phyloP scores from a whole-genome alignment of 768 basidiomycete genomes.

The Terana coerulea region DNA sequence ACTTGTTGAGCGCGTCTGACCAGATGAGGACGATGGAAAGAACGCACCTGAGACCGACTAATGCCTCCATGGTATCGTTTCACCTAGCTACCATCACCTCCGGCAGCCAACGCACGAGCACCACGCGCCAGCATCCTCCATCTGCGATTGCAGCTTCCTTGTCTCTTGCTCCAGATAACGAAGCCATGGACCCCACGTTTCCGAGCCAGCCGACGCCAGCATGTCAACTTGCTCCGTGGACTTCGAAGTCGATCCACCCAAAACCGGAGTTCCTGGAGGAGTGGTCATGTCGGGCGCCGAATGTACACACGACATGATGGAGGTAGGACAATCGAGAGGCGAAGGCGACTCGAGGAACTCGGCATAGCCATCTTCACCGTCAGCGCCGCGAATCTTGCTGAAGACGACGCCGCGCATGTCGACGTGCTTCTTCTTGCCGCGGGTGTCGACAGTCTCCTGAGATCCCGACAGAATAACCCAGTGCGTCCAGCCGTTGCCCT shows the following conservation, averaged over 20 bases:
- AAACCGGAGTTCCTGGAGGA: too few species aligned
- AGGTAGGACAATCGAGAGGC: background rate
- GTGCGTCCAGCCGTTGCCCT: conserved; percentile 15
- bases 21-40: too few species aligned
- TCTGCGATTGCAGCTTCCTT: conserved; percentile 7
- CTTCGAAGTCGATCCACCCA: too few species aligned
- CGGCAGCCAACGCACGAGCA: conserved; percentile 10
- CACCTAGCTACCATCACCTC: background rate
- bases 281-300: too few species aligned
- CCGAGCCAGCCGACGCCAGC: background rate
- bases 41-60: too few species aligned
- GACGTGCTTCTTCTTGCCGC: conserved; percentile 1
- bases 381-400: conserved; percentile 12
- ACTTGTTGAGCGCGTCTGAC: too few species aligned
- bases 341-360: conserved; percentile 11
- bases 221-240: too few species aligned
- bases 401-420: conserved; percentile 12
- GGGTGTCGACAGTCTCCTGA: conserved; percentile 2
- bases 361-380: conserved; percentile 10
- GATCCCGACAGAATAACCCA: conserved; percentile 11
- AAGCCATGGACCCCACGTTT: conserved; percentile 5
- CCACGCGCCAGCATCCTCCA: conserved; percentile 9
- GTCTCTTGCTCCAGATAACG: conserved; percentile 9
- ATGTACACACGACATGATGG: background rate
- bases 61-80: too few species aligned